Evolutionary conservation across 179 eudicot genomes (phyloP).

Genomic region (Beta corolliflora): DNA sequence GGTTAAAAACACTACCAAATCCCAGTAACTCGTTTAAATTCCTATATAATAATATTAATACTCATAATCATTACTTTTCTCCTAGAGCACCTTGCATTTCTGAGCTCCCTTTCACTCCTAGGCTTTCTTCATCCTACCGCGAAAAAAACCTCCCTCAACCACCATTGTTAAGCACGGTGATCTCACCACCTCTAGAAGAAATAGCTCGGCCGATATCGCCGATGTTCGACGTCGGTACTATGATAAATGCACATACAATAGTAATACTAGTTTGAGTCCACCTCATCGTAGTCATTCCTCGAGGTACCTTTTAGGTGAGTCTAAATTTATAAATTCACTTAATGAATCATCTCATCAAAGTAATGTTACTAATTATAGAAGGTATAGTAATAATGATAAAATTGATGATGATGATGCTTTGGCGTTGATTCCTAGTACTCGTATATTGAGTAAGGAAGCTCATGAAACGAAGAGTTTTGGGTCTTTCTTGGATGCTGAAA

Average conservation of each 20-base stretch:
- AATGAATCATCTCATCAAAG: slow-evolving; percentile 5
- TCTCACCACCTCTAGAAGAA: slow-evolving; percentile 29
- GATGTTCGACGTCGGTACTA: slow-evolving; percentile 28
- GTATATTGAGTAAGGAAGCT: not conserved
- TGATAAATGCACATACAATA: not conserved
- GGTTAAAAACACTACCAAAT: slow-evolving; percentile 45
- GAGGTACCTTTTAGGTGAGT: slow-evolving; percentile 58
- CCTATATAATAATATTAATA: not conserved
- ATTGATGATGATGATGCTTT: not conserved
- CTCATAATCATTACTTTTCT: no score
- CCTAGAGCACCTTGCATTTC: slow-evolving; percentile 52
- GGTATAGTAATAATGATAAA: not conserved
- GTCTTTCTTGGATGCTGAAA: slow-evolving; percentile 3
- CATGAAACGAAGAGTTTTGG: slow-evolving; percentile 30
- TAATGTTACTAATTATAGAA: not conserved
- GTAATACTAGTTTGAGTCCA: not conserved
- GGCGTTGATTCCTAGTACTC: slow-evolving; percentile 41
- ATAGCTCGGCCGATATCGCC: slow-evolving; percentile 49
- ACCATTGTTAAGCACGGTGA: slow-evolving; percentile 12
- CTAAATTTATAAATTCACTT: slow-evolving; percentile 35
- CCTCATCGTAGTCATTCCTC: slow-evolving; percentile 42
- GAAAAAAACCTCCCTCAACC: slow-evolving; percentile 10
- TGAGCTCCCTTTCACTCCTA: slow-evolving; percentile 65
- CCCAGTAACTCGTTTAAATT: not conserved
- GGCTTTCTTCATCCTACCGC: slow-evolving; percentile 35